Evolutionary conservation across 2,329 filamentous ascomycete genomes (phyloP).

Genomic region (Exophiala phaeomuriformis): DNA sequence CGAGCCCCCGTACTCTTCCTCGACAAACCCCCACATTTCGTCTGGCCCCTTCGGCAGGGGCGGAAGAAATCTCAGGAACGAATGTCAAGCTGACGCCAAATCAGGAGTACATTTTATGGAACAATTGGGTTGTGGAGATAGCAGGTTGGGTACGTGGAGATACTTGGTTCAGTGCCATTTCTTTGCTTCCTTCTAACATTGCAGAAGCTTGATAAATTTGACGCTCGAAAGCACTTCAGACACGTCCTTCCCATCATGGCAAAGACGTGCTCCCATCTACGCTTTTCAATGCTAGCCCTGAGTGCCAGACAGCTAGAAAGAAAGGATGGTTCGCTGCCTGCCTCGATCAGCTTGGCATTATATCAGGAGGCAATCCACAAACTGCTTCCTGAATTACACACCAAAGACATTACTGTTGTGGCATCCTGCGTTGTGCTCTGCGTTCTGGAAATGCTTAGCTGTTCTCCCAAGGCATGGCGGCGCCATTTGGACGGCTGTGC

Average conservation of each 20-base stretch:
- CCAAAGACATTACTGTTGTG: constrained; percentile 45
- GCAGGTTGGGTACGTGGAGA: constrained; percentile 29
- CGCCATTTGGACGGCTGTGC: constrained; percentile 52
- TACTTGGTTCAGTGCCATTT: background rate
- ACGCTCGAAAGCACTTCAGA: constrained; percentile 44
- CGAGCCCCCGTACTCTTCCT: background rate
- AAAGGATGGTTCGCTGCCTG: constrained; percentile 40
- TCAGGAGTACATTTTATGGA: constrained; percentile 31
- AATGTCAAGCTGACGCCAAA: constrained; percentile 29
- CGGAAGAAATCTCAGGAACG: constrained; percentile 17
- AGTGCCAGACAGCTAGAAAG: constrained; percentile 49
- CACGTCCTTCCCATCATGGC: constrained; percentile 44
- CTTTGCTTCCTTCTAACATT: background rate
- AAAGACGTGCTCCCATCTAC: constrained; percentile 34
- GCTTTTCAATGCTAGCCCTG: constrained; percentile 48
- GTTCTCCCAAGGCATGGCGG: constrained; percentile 45
- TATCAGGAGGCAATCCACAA: constrained; percentile 49
- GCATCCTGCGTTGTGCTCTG: constrained; percentile 49
- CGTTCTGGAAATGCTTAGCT: constrained; percentile 49
- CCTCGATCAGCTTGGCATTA: constrained; percentile 46
- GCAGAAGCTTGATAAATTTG: constrained; percentile 46
- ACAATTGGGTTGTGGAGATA: constrained; percentile 31
- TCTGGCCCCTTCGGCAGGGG: constrained; percentile 8
- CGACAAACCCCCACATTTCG: constrained; percentile 19
- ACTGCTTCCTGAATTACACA: constrained; percentile 43